Evolutionary conservation across 176 grass and related monocot genomes (phyloP), one percentile per base, ranked within the genome.

Genomic region (Neostapfia colusana): DNA sequence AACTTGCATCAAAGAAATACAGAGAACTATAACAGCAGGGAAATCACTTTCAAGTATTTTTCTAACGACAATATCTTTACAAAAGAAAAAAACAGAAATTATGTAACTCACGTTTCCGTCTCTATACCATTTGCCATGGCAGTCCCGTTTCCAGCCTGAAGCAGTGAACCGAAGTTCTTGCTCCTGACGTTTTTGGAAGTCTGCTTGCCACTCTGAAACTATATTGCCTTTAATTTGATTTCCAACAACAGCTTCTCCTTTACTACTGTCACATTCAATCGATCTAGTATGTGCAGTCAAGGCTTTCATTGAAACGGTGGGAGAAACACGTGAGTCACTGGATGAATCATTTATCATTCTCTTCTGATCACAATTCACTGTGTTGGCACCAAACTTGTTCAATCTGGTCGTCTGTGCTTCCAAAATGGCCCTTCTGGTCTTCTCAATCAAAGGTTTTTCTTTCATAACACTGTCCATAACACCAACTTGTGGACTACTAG

Each of bases 71-170:
- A 42, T 71, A 25, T 40, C 66, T 64, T 55, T 60, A 44, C 11
- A 39, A 75, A 61, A 69, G 8, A 53, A 56, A 67, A 5, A 4
- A 65, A 77, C 9, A 38, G 51, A 54, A 67, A 45, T 12, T 48
- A 70, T 60, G 17, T 57, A 74, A 73, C 93, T 91, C 71, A 91
- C 90, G 76, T 89, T 81, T 89, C 89, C 86, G 79, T 91, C 93
- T 89, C 75, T 79, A 74, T 87, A 97, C 90, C 93, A 97, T 70
- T 79, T 91, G 71, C 93, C 88, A 81, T 89, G 74, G 53, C 88
- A 78, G 70, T 93, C 86, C 6, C 66, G 57, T 77, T 89, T 91
- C 90, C 93, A 97, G 34, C 85, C 88, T 18, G 81, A 79, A 58
- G 88, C 81, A 65, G 82, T 87, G 84, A 97, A 91, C 20, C 79